phyloP scores from a whole-genome alignment of 805 yeast species.

The Candida koratica region DNA sequence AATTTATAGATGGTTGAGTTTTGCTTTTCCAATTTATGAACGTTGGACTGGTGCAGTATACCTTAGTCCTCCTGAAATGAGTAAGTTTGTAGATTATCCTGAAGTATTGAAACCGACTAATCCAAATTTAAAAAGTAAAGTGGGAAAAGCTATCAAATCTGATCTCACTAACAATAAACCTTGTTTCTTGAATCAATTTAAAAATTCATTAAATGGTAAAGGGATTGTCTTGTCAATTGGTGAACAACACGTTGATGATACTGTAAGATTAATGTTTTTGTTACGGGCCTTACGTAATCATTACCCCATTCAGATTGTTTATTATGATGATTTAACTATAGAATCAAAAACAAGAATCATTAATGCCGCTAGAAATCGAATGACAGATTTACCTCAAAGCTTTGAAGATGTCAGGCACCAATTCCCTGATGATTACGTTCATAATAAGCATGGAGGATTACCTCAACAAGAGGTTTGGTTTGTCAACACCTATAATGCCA shows the following conservation, averaged over 20 bases:
- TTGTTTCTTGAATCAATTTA: slow-evolving; percentile 28
- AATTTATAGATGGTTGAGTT: slow-evolving; percentile 41
- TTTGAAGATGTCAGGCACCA: slow-evolving; percentile 19
- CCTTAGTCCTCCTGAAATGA: slow-evolving; percentile 23
- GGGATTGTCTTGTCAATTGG: slow-evolving; percentile 34
- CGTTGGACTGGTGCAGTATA: slow-evolving; percentile 36
- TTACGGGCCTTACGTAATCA: slow-evolving; percentile 33
- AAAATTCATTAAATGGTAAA: slow-evolving; percentile 28
- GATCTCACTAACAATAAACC: slow-evolving; percentile 17
- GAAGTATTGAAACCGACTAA: slow-evolving; percentile 18
- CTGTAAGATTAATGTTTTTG: slow-evolving; percentile 28
- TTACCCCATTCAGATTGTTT: slow-evolving; percentile 35
- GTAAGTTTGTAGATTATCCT: slow-evolving; percentile 15
- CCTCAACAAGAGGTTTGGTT: slow-evolving; percentile 38
- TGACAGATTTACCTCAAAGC: slow-evolving; percentile 23
- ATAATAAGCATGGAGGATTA: slow-evolving; percentile 20
- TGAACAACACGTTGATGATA: slow-evolving; percentile 28
- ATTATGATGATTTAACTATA: slow-evolving; percentile 26
- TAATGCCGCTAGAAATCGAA: slow-evolving; percentile 23
- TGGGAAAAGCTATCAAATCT: slow-evolving; percentile 13
- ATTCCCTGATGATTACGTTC: slow-evolving; percentile 22
- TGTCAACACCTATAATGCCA: slow-evolving; percentile 27
- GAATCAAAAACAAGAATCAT: slow-evolving; percentile 23
- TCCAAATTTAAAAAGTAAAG: slow-evolving; percentile 8
- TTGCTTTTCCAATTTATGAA: slow-evolving; percentile 35